Evolutionary conservation across 2,329 filamentous ascomycete genomes (phyloP).

Genomic region (Torrubiella hemipterigena): DNA sequence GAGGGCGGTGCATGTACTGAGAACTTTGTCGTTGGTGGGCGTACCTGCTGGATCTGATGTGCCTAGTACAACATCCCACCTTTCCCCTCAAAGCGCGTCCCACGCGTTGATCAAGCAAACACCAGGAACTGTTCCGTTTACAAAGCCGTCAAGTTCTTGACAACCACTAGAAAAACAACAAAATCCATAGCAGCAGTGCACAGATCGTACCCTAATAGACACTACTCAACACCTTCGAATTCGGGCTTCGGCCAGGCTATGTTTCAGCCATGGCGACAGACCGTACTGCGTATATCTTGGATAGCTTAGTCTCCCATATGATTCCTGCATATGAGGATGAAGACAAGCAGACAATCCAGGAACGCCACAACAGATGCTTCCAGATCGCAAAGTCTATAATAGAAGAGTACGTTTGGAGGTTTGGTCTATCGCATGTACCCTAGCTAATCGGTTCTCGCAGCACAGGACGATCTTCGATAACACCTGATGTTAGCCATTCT

Average conservation of each 20-base stretch:
- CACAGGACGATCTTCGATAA: constrained; percentile 40
- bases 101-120: too few species aligned
- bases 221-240: not conserved
- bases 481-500: constrained; percentile 76
- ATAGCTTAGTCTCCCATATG: constrained; percentile 64
- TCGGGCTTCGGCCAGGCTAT: constrained; percentile 15
- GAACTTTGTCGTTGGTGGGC: constrained; percentile 7
- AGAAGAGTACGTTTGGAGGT: constrained; percentile 32
- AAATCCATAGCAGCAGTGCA: not conserved
- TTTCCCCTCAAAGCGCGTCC: constrained; percentile 8
- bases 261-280: constrained; percentile 46
- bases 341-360: constrained; percentile 54
- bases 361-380: constrained; percentile 53
- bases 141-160: too few species aligned
- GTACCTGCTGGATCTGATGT: too few species aligned
- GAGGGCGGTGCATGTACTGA: constrained; percentile 12
- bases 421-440: not conserved
- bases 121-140: too few species aligned
- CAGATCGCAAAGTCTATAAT: constrained; percentile 38
- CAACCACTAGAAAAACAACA: constrained; percentile 5
- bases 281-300: constrained; percentile 67
- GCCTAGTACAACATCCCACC: constrained; percentile 8
- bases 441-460: constrained; percentile 14
- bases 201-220: not conserved
- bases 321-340: constrained; percentile 55